A percentile compares a stretch with the other conserved stretches of the same genome.
Evolutionary conservation across 1,284 basidiomycete genomes (phyloP).

Genomic region (Trichosporon inkin): DNA sequence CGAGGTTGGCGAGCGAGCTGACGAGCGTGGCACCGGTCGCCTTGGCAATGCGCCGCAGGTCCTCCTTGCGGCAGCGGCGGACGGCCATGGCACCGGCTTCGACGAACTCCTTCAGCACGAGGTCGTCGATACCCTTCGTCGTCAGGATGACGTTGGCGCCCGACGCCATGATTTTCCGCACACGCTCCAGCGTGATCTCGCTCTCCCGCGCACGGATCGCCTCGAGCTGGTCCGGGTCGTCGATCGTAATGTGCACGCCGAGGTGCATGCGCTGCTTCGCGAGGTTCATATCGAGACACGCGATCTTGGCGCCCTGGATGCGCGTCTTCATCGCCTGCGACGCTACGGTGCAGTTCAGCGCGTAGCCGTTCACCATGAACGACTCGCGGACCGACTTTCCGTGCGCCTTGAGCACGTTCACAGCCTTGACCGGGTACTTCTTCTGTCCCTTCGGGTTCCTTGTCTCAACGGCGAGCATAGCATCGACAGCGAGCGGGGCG

Average conservation of each 20-base stretch:
- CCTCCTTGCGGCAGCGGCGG: conserved; percentile 94
- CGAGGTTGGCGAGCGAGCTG: conserved; percentile 89
- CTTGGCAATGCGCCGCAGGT: conserved; percentile 92
- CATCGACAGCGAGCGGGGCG: conserved; percentile 96
- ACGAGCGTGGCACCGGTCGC: conserved; percentile 94
- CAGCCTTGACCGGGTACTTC: conserved; percentile 99
- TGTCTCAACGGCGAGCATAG: conserved; percentile 96
- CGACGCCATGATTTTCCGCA: conserved; percentile 90
- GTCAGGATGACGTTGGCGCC: conserved; percentile 97
- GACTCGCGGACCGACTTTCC: conserved; percentile 94
- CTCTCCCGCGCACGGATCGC: conserved; percentile 92
- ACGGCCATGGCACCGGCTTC: conserved; percentile 99
- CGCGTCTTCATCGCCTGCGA: conserved; percentile 99
- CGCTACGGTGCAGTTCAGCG: conserved; percentile 96
- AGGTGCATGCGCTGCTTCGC: conserved; percentile 97
- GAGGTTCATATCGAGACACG: conserved; percentile 96
- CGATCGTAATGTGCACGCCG: conserved; percentile 95
- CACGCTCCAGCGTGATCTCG: conserved; percentile 93
- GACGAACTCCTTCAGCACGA: conserved; percentile 97
- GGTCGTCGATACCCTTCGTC: conserved; percentile 97
- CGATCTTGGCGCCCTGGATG: conserved; percentile 90
- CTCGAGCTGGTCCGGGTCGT: conserved; percentile 94
- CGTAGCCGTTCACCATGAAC: conserved; percentile 92
- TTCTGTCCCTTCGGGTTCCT: conserved; percentile 91
- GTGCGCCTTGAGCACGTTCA: conserved; percentile 99